Evolutionary conservation across 768 basidiomycete genomes (phyloP).

Genomic region (Collybia sp.): DNA sequence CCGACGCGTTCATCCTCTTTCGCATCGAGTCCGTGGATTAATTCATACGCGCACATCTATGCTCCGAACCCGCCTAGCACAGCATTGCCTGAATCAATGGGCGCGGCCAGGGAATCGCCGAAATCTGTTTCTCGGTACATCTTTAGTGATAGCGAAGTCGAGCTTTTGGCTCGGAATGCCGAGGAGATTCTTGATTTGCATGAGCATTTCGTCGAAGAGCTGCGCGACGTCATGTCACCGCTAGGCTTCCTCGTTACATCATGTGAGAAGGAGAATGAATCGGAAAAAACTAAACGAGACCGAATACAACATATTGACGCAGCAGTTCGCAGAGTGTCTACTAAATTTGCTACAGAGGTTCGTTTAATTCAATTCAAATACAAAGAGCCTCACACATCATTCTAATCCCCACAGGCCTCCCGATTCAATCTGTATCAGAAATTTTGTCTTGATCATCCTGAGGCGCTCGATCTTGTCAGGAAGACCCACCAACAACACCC

Average conservation of each 20-base stretch:
- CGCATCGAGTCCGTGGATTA: conserved; percentile 38
- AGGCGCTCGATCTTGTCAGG: conserved; percentile 73
- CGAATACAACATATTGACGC: conserved; percentile 30
- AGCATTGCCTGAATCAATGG: conserved; percentile 17
- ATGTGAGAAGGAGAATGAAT: conserved; percentile 10
- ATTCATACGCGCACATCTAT: conserved; percentile 34
- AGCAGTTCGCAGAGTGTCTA: conserved; percentile 45
- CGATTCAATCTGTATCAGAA: conserved; percentile 75
- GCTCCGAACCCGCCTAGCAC: conserved; percentile 18
- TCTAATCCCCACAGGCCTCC: conserved; percentile 45
- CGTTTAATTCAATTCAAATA: conserved; percentile 10
- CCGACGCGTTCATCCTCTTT: conserved; percentile 35
- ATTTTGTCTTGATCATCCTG: conserved; percentile 85
- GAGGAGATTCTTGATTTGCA: conserved; percentile 65
- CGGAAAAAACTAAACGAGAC: conserved; percentile 10
- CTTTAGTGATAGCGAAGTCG: conserved; percentile 55
- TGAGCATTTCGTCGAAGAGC: conserved; percentile 56
- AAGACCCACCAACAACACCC: conserved; percentile 58
- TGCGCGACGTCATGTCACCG: conserved; percentile 43
- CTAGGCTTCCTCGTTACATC: conserved; percentile 43
- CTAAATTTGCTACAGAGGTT: conserved; percentile 58
- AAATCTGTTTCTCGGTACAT: conserved; percentile 40
- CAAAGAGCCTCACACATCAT: not conserved
- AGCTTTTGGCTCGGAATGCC: conserved; percentile 60
- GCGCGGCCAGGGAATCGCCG: conserved; percentile 16